Evolutionary conservation across 1,284 basidiomycete genomes (phyloP).

Genomic region (Psilocybe mexicana): DNA sequence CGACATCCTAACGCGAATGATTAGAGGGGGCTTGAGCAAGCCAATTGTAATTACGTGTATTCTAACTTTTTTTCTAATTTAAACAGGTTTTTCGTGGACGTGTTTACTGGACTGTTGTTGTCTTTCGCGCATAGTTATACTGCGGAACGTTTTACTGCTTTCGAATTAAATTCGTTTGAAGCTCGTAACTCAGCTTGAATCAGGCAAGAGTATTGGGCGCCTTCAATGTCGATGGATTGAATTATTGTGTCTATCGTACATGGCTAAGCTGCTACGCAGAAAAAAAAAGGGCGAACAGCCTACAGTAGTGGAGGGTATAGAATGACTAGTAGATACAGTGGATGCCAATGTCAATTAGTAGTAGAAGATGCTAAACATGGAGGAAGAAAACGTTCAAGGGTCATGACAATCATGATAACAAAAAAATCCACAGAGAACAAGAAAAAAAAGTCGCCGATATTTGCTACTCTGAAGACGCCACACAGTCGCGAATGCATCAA

Average conservation of each 20-base stretch:
- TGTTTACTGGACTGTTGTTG: not conserved
- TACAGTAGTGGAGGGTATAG: not conserved
- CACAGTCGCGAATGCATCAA: not conserved
- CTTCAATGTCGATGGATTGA: not conserved
- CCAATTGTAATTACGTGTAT: slow-evolving; percentile 5
- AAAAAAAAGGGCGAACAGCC: not conserved
- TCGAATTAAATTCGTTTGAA: too few relatives aligned
- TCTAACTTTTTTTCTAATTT: slow-evolving; percentile 16
- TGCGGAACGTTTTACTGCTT: too few relatives aligned
- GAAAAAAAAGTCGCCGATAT: not conserved
- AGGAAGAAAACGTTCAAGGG: not conserved
- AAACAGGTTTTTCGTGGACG: slow-evolving; percentile 2
- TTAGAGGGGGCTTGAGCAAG: not conserved
- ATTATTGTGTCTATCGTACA: not conserved
- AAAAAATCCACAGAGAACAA: not conserved
- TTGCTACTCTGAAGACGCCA: not conserved
- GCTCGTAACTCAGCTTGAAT: too few relatives aligned
- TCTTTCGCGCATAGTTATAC: too few relatives aligned
- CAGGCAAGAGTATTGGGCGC: too few relatives aligned
- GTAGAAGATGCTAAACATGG: not conserved
- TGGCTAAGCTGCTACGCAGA: not conserved
- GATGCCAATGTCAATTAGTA: not conserved
- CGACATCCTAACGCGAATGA: slow-evolving; percentile 16
- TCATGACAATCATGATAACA: not conserved
- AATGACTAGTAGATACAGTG: not conserved